phyloP scores from a whole-genome alignment of 2,329 filamentous ascomycete species.

The Leptographium wingfieldii region DNA sequence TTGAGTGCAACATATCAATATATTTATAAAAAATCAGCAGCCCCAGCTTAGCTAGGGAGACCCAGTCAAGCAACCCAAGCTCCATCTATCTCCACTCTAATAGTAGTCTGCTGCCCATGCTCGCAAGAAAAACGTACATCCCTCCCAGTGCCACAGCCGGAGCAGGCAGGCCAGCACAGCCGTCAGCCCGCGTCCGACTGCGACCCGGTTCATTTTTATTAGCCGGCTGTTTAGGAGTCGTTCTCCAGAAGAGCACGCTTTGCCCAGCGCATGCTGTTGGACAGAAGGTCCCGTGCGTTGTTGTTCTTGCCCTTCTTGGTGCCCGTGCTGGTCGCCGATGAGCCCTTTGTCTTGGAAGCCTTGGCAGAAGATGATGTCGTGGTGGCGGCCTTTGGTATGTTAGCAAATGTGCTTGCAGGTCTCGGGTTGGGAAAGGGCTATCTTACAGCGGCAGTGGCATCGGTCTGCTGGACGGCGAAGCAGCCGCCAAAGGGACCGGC shows the following conservation, averaged over 20 bases:
- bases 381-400: neutral
- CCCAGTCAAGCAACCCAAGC: neutral
- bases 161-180: neutral
- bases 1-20: neutral
- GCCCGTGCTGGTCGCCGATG: neutral
- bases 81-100: neutral
- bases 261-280: conserved; percentile 2
- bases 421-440: conserved; percentile 22
- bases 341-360: no score
- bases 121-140: neutral
- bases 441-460: conserved; percentile 27
- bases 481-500: conserved; percentile 33
- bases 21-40: neutral
- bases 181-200: neutral
- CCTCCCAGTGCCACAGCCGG: neutral
- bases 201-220: neutral
- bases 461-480: conserved; percentile 43
- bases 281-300: neutral
- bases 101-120: neutral
- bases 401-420: conserved; percentile 18
- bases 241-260: neutral
- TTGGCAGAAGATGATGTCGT: neutral
- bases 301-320: neutral
- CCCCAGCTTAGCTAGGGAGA: neutral
- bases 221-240: neutral